Evolutionary conservation across 2,329 filamentous ascomycete genomes (phyloP).

Genomic region (Fusarium transvaalense): DNA sequence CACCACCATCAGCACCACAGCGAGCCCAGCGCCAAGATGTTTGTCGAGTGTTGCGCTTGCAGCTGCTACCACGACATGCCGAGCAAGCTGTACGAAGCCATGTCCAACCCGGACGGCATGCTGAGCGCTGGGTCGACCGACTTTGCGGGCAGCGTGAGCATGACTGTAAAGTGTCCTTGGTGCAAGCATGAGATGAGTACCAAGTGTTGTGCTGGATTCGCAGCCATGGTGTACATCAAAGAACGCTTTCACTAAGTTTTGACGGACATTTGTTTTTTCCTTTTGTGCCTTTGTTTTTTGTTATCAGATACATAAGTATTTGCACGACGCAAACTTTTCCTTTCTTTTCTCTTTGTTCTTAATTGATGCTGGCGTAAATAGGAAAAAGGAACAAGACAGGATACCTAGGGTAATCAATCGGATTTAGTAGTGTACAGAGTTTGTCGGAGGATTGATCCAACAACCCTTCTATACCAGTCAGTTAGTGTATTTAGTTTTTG

Average conservation of each 20-base stretch:
- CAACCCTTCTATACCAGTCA: constrained; percentile 19
- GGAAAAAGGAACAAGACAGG: constrained; percentile 5
- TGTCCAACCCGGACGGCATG: constrained; percentile 69
- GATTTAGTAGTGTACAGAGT: constrained; percentile 7
- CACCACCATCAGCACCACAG: constrained; percentile 28
- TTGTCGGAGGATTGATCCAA: constrained; percentile 12
- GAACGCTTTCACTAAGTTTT: constrained; percentile 67
- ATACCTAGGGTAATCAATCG: constrained; percentile 15
- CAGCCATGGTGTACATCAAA: constrained; percentile 74
- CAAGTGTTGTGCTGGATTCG: constrained; percentile 76
- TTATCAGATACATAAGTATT: constrained; percentile 18
- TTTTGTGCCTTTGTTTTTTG: neutral
- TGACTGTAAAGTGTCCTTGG: constrained; percentile 77
- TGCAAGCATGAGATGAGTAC: constrained; percentile 78
- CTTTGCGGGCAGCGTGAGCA: constrained; percentile 68
- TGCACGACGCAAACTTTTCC: constrained; percentile 40
- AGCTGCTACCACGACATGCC: constrained; percentile 76
- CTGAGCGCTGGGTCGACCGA: constrained; percentile 62
- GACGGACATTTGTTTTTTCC: neutral
- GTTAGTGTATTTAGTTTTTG: constrained; percentile 38
- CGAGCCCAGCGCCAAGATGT: constrained; percentile 70
- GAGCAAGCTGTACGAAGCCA: constrained; percentile 72
- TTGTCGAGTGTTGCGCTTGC: constrained; percentile 75
- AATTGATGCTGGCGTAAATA: constrained; percentile 14
- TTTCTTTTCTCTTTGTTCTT: constrained; percentile 12